These are phyloP conservation scores for Pelagomonas calceolata DNA, from an alignment of 108 stramenopile genomes.

Conservation along the genomic window DNA sequence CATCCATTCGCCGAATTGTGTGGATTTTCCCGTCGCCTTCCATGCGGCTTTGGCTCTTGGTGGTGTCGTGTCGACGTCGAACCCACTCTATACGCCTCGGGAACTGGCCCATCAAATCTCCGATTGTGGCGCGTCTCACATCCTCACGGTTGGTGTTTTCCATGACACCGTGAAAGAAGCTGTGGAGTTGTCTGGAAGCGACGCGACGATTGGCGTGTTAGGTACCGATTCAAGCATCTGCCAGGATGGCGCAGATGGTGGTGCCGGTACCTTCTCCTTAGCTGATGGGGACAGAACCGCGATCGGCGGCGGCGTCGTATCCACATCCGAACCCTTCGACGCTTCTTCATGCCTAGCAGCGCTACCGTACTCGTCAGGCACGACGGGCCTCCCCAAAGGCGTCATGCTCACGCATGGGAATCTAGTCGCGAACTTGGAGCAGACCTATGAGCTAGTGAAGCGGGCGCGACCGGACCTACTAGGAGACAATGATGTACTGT, in stretches of 20 bases:
- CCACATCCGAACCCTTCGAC: not conserved
- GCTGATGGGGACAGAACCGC: not conserved
- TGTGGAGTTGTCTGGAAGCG: not conserved
- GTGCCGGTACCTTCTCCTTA: not conserved
- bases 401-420: slow-evolving; percentile 76
- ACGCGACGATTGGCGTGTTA: not conserved
- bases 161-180: not conserved
- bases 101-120: not conserved
- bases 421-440: slow-evolving; percentile 59
- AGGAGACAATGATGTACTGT: too few species aligned
- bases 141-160: not conserved
- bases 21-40: not conserved
- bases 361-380: slow-evolving; percentile 81
- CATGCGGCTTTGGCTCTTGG: not conserved
- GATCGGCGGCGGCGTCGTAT: not conserved
- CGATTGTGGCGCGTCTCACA: not conserved
- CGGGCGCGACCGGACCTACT: too few species aligned
- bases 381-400: slow-evolving; percentile 87
- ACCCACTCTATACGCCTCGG: not conserved
- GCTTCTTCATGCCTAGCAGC: not conserved
- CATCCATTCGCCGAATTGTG: not conserved
- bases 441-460: slow-evolving; percentile 45
- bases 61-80: not conserved
- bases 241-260: not conserved
- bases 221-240: not conserved